Evolutionary conservation across 176 grass and related monocot species (phyloP), one percentile per base, ranked within the genome.

Genomic region (Lolium multiflorum): DNA sequence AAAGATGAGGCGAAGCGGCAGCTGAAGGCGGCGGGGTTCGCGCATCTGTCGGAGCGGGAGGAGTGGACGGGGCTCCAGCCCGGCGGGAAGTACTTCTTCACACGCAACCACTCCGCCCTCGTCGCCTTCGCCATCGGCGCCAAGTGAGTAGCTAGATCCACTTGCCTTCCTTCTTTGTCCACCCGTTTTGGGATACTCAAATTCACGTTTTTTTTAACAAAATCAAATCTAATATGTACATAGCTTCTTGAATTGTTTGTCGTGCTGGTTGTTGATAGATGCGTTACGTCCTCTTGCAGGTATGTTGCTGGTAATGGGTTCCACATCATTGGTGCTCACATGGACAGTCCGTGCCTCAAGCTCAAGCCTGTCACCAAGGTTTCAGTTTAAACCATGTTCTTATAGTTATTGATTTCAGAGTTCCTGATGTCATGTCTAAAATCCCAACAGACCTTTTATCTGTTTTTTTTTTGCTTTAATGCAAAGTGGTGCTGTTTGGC

Each of bases 321-420:
- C 60, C 90, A 93, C 47, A 92, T 96, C 82, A 81, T 98, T 7
- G 97, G 97, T 55, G 97, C 97, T 0, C 97, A 98, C 11, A 98
- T 94, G 6, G 97, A 98, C 74, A 98, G 97, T 60, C 97, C 97
- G n/a, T 96, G 90, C 70, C 93, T 98, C 24, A 98, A 96, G 87
- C 80, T 98, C 78, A 98, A 96, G 82, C 96, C 96, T 2, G 88
- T 95, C 60, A 89, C 96, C 15, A 98, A 92, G 91, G 96, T 95
- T 84, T 64, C 13, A 80, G 43, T 54, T 74, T 78, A 1, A 70
- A 70, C 6, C 13, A 0, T 2, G 38, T 2, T 10, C 13, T 43
- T n/a, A 51, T 86, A 17, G 5, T n/a, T 26, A 74, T 11, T 78
- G 55, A 64, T 86, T 78, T 62, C 12, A 44, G 46, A 86, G 44